A percentile compares a stretch with the other conserved stretches of the same genome.
phyloP scores from a whole-genome alignment of 2,329 filamentous ascomycete genomes.

The Drechmeria coniospora region DNA sequence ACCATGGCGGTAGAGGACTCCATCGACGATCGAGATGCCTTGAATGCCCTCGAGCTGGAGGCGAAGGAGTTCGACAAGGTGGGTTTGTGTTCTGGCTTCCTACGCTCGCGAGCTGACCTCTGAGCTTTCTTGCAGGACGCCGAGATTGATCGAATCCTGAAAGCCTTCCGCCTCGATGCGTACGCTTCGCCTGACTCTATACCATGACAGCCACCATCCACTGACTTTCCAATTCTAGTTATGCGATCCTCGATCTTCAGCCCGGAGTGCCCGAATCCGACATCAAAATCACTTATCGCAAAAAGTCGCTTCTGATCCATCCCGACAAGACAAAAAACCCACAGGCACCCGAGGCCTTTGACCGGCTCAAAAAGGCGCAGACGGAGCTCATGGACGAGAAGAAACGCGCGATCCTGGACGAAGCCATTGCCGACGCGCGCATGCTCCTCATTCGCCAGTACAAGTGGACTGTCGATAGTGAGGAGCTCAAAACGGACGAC shows the following conservation, averaged over 20 bases:
- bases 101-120: constrained; percentile 4
- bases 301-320: constrained; percentile 97
- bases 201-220: too few species aligned
- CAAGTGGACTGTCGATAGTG: constrained; percentile 80
- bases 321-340: constrained; percentile 94
- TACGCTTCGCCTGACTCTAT: too few species aligned
- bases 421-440: constrained; percentile 88
- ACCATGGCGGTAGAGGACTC: background rate
- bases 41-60: constrained; percentile 69
- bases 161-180: constrained; percentile 64
- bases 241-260: constrained; percentile 88
- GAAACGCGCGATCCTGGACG: constrained; percentile 70
- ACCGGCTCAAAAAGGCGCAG: constrained; percentile 90
- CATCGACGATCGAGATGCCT: constrained; percentile 52
- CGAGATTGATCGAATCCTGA: constrained; percentile 87
- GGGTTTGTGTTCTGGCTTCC: constrained; percentile 9
- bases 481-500: constrained; percentile 69
- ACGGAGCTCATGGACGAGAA: constrained; percentile 88
- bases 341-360: constrained; percentile 83
- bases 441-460: constrained; percentile 88
- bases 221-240: too few species aligned
- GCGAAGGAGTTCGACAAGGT: constrained; percentile 87
- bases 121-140: constrained; percentile 48
- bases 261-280: constrained; percentile 90
- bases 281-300: constrained; percentile 88